Percentiles rank a stretch among this genome's conserved stretches.
Evolutionary conservation across 2,329 filamentous ascomycete species (phyloP).

Genomic region (Dryadomyces sulphureus): DNA sequence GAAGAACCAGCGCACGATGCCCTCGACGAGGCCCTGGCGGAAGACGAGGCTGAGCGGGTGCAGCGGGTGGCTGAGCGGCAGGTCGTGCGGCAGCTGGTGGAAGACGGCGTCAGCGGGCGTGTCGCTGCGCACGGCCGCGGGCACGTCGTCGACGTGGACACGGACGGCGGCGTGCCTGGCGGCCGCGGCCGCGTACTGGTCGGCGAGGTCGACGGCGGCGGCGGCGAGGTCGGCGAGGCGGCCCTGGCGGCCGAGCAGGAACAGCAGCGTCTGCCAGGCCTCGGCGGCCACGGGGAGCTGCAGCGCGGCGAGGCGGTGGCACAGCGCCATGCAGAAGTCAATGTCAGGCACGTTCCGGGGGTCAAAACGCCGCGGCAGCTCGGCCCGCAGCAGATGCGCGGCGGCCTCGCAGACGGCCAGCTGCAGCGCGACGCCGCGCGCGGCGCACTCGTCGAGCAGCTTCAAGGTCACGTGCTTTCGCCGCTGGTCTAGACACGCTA

Average conservation of each 20-base stretch:
- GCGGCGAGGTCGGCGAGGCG: slow-evolving; percentile 29
- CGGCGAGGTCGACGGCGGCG: slow-evolving; percentile 26
- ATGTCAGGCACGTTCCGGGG: slow-evolving; percentile 10
- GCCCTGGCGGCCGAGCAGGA: slow-evolving; percentile 26
- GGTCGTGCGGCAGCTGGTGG: slow-evolving; percentile 23
- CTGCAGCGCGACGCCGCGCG: slow-evolving; percentile 17
- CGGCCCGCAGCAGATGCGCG: slow-evolving; percentile 16
- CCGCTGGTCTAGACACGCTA: slow-evolving; percentile 15
- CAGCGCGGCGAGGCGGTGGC: slow-evolving; percentile 21
- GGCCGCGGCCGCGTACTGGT: slow-evolving; percentile 19
- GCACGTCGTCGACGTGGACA: slow-evolving; percentile 29
- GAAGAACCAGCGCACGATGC: slow-evolving; percentile 24
- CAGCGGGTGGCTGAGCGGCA: slow-evolving; percentile 23
- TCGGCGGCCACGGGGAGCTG: slow-evolving; percentile 24
- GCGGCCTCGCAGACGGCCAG: slow-evolving; percentile 14
- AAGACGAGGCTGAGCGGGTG: slow-evolving; percentile 36
- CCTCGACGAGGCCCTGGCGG: slow-evolving; percentile 10
- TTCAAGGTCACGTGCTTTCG: slow-evolving; percentile 14
- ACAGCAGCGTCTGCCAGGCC: slow-evolving; percentile 29
- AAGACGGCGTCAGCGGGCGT: slow-evolving; percentile 14
- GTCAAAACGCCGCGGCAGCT: slow-evolving; percentile 14
- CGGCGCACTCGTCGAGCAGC: slow-evolving; percentile 23
- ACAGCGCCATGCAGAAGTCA: slow-evolving; percentile 19
- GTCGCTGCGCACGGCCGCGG: slow-evolving; percentile 16
- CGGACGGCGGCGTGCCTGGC: slow-evolving; percentile 23